Conservation (phyloP, 2,329 filamentous ascomycete genomes). For the Cadophora gregata region DNA sequence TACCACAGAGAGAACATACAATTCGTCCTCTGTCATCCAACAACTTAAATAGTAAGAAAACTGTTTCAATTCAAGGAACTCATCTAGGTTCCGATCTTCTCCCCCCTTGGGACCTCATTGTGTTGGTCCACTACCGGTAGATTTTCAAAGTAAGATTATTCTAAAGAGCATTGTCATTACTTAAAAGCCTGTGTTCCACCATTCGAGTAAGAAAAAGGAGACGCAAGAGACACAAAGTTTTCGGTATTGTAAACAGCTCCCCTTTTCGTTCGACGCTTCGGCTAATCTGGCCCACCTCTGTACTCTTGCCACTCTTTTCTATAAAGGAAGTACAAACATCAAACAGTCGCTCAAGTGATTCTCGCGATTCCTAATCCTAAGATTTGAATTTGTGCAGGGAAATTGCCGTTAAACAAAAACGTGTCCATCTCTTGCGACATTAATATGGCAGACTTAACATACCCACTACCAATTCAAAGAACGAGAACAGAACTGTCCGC, state of each 20-base stretch:
- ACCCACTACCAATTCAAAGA: slow-evolving; percentile 49
- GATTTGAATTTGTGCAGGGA: slow-evolving; percentile 42
- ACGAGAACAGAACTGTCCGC: slow-evolving; percentile 43
- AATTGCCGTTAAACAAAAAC: slow-evolving; percentile 46
- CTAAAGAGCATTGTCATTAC: too few relatives aligned
- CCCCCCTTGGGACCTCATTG: too few relatives aligned
- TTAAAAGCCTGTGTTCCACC: not conserved
- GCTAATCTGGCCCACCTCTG: not conserved
- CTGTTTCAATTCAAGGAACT: too few relatives aligned
- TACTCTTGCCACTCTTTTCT: not conserved
- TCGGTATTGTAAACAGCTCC: not conserved
- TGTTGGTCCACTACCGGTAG: too few relatives aligned
- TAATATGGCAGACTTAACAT: slow-evolving; percentile 45
- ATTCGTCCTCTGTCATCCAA: too few relatives aligned
- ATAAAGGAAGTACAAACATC: not conserved
- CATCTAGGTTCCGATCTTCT: not conserved
- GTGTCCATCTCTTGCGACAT: slow-evolving; percentile 43
- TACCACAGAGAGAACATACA: too few relatives aligned
- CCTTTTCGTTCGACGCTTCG: not conserved
- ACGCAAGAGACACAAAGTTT: not conserved
- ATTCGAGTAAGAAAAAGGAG: not conserved
- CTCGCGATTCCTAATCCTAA: not conserved
- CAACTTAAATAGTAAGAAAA: too few relatives aligned
- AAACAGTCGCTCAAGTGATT: not conserved
- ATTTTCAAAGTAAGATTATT: too few relatives aligned